Base-by-base conservation (phyloP, 2,329 filamentous ascomycete genomes). In the Ophiocordyceps camponoti-leonardi region DNA sequence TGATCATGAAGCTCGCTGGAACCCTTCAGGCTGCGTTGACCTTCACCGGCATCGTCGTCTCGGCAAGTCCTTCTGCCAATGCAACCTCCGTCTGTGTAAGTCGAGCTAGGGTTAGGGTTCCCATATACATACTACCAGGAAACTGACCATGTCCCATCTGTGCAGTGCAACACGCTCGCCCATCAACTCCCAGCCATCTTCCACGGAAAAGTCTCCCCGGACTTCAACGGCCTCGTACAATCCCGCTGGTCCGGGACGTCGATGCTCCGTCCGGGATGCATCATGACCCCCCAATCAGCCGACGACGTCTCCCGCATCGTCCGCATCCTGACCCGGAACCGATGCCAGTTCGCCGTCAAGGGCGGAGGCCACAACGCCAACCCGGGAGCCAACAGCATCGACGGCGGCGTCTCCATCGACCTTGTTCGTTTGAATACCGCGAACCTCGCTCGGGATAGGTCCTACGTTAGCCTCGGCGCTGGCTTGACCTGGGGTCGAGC, bases 281-380 rank as follows among this genome's bases (percentile, higher is more conserved):
- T 44, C 33, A 18, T 40, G 13, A 28, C 43, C 10, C 43, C 43
- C 33, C 67, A 71, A 49, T 28, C 33, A 11, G 33, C 43, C 35
- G 13, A 19, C 2, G 43, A 44, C 22, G 35, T 44, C 11, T 39
- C 43, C 43, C 18, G n/a, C 8, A 20, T 20, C 14, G 3, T 44
- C 43, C 26, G 30, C 14, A 18, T 30, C 14, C n/a, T 44, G 14
- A 8, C 22, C 20, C 14, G 18, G 10, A 2, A 19, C 5, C 20
- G 39, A 13, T 30, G 35, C 33, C 18, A 20, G 23, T 48, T 54
- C 22, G 66, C 68, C 6, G 58, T 65, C 41, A 60, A 63, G 30
- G 61, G 63, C 47, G 67, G 67, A 19, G 68, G 68, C 0, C 68
- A 71, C 52, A 61, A 61, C 18, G 58, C 64, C n/a, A 64, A 64